A percentile compares a stretch with the other conserved stretches of the same genome.
These are phyloP conservation scores for Lolium rigidum DNA, from an alignment of 176 grass and related monocot genomes.

Conservation along the genomic window DNA sequence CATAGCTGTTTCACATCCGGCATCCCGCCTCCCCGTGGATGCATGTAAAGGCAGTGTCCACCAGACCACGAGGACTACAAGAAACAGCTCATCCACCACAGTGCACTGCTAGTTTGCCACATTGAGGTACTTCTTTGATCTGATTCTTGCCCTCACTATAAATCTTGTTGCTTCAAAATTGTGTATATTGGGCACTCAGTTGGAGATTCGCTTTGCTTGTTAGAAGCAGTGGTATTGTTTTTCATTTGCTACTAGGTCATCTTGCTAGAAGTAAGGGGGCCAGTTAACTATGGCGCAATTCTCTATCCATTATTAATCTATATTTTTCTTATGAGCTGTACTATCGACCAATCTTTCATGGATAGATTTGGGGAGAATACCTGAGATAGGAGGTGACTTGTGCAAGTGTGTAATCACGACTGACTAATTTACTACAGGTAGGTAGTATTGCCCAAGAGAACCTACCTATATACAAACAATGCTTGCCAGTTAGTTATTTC, in stretches of 20 bases:
- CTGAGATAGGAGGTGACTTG: background rate
- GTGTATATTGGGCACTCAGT: slow-evolving; percentile 85
- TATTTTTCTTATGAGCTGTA: background rate
- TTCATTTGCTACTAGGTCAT: background rate
- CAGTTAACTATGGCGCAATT: background rate
- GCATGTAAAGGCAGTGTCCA: background rate
- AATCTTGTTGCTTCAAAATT: background rate
- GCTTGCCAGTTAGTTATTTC: background rate
- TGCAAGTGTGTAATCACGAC: background rate
- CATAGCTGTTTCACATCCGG: background rate
- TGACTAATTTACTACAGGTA: background rate
- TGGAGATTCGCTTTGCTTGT: slow-evolving; percentile 81
- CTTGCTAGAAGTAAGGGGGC: too few species aligned
- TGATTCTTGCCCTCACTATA: background rate
- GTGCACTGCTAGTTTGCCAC: background rate
- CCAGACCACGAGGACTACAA: background rate
- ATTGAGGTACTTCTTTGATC: background rate
- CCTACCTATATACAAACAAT: background rate
- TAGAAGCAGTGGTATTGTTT: too few species aligned
- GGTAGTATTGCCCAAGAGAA: background rate
- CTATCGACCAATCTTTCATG: background rate
- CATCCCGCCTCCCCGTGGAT: background rate
- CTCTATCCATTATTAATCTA: background rate
- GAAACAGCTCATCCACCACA: background rate
- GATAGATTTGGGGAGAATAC: background rate